Conservation (phyloP, 257 asterid species). For the Gentiana straminea region DNA sequence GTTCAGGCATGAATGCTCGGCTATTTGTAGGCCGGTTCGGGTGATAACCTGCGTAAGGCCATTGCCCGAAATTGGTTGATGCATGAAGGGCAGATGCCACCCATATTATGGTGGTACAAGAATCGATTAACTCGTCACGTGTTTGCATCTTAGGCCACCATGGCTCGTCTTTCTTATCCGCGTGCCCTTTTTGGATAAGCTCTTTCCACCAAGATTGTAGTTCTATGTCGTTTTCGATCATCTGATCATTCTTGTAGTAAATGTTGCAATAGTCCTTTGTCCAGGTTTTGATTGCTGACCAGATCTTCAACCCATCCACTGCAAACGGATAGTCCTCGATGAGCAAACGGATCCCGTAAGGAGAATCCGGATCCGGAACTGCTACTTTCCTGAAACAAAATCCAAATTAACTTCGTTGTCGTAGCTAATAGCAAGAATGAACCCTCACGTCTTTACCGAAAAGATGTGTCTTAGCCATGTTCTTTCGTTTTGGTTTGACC, state of each 20-base stretch:
- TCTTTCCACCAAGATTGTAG: constrained; percentile 86
- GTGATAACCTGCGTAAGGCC: constrained; percentile 53
- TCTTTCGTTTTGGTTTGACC: not conserved
- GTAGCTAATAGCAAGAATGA: not conserved
- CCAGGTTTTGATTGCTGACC: constrained; percentile 74
- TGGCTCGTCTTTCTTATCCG: constrained; percentile 49
- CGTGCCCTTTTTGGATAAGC: constrained; percentile 52
- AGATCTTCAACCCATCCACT: constrained; percentile 75
- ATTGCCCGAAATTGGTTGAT: constrained; percentile 60
- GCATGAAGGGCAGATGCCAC: constrained; percentile 77
- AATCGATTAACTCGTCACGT: constrained; percentile 32
- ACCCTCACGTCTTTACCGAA: not conserved
- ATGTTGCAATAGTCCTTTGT: constrained; percentile 48
- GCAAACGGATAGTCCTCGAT: constrained; percentile 71
- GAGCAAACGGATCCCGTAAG: constrained; percentile 51
- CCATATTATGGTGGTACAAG: constrained; percentile 72
- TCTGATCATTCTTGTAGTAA: constrained; percentile 41
- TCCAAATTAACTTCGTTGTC: not conserved
- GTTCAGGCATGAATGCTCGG: constrained; percentile 57
- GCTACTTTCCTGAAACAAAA: constrained; percentile 46
- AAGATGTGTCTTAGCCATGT: not conserved
- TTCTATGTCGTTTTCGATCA: constrained; percentile 37
- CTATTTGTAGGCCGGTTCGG: constrained; percentile 62
- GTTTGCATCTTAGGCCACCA: constrained; percentile 84
- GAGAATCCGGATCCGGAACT: constrained; percentile 39